Evolutionary conservation across 2,329 filamentous ascomycete genomes (phyloP).

Genomic region (Scedosporium dehoogii): DNA sequence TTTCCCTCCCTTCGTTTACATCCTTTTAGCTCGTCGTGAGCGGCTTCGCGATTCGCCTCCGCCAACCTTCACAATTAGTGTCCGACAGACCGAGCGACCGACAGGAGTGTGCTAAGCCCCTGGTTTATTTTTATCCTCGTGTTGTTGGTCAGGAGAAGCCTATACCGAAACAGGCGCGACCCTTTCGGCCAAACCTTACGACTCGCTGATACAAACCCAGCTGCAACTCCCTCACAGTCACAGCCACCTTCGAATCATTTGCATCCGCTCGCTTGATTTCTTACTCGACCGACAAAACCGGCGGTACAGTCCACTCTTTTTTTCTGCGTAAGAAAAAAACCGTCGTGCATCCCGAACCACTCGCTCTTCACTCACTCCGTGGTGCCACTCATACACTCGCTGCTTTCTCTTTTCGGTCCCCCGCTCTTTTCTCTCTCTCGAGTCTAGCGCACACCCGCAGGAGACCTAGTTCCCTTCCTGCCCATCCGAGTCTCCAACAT

Average conservation of each 20-base stretch:
- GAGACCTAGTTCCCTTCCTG: neutral
- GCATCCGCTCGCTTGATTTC: neutral
- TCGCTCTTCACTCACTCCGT: neutral
- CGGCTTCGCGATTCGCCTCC: neutral
- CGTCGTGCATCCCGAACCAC: neutral
- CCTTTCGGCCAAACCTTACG: neutral
- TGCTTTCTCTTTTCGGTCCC: neutral
- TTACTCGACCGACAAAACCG: neutral
- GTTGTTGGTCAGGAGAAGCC: neutral
- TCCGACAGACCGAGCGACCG: neutral
- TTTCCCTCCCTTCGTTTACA: neutral
- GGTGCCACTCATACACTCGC: neutral
- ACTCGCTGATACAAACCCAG: neutral
- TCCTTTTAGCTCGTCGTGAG: conserved; percentile 6
- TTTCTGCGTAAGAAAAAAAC: neutral
- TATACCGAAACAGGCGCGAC: neutral
- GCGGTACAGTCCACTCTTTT: neutral
- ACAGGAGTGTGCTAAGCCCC: neutral
- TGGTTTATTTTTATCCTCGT: conserved; percentile 3
- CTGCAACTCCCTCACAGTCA: neutral
- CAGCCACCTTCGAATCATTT: neutral
- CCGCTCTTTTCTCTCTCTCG: neutral
- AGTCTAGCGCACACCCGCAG: neutral
- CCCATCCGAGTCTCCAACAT: neutral
- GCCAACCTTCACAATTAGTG: neutral